A percentile compares a stretch with the other conserved stretches of the same genome.
These are phyloP conservation scores for Phytophthora kernoviae DNA, from an alignment of 352 stramenopile species.

Conservation along the genomic window DNA sequence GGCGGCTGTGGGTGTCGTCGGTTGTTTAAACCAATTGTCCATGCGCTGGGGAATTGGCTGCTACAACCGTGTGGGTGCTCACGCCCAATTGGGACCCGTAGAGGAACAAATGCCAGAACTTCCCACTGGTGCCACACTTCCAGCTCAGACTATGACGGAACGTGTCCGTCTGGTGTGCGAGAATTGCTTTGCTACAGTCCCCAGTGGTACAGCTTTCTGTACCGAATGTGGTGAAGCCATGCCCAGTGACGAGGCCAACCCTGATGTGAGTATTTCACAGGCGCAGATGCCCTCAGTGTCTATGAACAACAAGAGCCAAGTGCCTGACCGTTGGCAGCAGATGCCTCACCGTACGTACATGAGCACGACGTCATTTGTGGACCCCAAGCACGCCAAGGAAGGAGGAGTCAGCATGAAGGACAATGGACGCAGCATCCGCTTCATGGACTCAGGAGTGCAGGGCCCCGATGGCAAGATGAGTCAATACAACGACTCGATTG, in stretches of 20 bases:
- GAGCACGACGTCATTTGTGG: conserved; percentile 87
- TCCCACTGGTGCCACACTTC: conserved; percentile 67
- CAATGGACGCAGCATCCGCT: conserved; percentile 83
- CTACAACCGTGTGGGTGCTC: conserved; percentile 87
- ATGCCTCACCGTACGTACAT: conserved; percentile 85
- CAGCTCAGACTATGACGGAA: conserved; percentile 55
- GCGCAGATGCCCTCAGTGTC: conserved; percentile 85
- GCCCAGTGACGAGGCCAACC: conserved; percentile 70
- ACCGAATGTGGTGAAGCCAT: conserved; percentile 90
- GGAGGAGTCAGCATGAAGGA: conserved; percentile 73
- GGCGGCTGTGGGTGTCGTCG: conserved; percentile 62
- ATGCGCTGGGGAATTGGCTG: conserved; percentile 90
- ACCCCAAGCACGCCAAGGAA: conserved; percentile 84
- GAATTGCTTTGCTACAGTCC: conserved; percentile 89
- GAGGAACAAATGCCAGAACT: conserved; percentile 76
- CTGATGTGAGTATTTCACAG: conserved; percentile 87
- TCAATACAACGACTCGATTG: conserved; percentile 83
- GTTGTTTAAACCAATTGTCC: conserved; percentile 75
- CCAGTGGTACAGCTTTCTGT: conserved; percentile 84
- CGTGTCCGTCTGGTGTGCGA: conserved; percentile 87
- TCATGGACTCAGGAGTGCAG: conserved; percentile 86
- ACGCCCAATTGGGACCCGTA: conserved; percentile 69
- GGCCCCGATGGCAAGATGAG: conserved; percentile 85
- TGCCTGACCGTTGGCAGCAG: conserved; percentile 84
- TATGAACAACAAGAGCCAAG: conserved; percentile 80